phyloP scores from a whole-genome alignment of 306 rosid species.

The Fragaria iinumae region DNA sequence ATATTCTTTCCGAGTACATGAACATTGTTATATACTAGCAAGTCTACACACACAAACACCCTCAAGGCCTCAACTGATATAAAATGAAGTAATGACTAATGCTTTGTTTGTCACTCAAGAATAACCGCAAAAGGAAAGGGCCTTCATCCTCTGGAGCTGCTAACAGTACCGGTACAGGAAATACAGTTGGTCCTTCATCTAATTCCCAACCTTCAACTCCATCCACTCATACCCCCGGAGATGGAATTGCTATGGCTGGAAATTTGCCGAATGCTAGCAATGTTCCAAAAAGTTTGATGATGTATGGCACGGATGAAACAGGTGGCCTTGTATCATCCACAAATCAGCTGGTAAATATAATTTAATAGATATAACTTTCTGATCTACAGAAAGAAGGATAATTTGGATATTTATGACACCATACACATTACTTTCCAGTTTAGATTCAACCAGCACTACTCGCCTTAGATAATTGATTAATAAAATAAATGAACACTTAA shows the following conservation, averaged over 20 bases:
- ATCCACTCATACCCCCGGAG: conserved; percentile 92
- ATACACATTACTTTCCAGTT: conserved; percentile 21
- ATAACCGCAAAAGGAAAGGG: conserved; percentile 82
- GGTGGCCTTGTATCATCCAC: conserved; percentile 91
- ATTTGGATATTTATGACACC: background rate
- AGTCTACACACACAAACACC: background rate
- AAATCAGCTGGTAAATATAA: conserved; percentile 75
- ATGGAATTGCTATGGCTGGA: conserved; percentile 62
- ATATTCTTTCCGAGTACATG: background rate
- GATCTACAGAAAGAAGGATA: conserved; percentile 14
- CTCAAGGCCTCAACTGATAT: background rate
- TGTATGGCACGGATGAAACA: conserved; percentile 72
- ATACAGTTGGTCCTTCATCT: conserved; percentile 81
- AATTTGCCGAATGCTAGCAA: conserved; percentile 72
- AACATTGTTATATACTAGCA: conserved; percentile 11
- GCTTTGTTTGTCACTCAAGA: conserved; percentile 39
- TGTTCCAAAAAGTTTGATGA: conserved; percentile 61
- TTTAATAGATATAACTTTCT: conserved; percentile 22
- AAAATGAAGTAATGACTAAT: conserved; percentile 30
- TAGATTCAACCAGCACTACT: background rate
- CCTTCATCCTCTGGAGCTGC: conserved; percentile 95
- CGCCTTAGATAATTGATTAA: background rate
- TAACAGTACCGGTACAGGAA: conserved; percentile 96
- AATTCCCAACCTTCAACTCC: conserved; percentile 97
- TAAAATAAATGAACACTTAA: background rate